Evolutionary conservation across 495 filamentous ascomycete genomes (phyloP).

Genomic region (Penicillium nucicola): DNA sequence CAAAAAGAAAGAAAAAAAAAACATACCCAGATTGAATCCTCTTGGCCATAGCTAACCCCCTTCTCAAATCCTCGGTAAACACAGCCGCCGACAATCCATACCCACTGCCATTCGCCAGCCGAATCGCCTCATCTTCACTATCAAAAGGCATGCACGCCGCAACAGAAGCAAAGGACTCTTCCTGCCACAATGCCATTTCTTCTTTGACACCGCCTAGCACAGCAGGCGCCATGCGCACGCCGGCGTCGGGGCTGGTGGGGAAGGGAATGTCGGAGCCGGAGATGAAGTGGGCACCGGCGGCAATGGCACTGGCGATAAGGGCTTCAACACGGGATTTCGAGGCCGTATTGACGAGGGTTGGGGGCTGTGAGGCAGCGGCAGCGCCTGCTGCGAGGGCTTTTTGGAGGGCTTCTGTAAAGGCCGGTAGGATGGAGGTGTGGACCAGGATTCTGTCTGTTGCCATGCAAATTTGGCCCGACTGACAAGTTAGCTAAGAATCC

Average conservation of each 20-base stretch:
- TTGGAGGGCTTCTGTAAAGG: conserved; percentile 51
- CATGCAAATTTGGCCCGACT: conserved; percentile 88
- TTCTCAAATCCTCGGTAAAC: conserved; percentile 45
- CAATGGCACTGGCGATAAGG: conserved; percentile 59
- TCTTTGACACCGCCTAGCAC: conserved; percentile 63
- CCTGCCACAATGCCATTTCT: conserved; percentile 75
- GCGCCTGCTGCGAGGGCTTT: conserved; percentile 45
- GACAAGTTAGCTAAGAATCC: background rate
- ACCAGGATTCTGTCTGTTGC: conserved; percentile 82
- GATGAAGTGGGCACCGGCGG: conserved; percentile 63
- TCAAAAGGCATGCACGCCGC: conserved; percentile 49
- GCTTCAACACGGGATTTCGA: conserved; percentile 62
- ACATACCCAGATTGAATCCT: conserved; percentile 46
- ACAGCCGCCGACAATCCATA: conserved; percentile 48
- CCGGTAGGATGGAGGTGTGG: conserved; percentile 59
- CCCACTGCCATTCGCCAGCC: conserved; percentile 44
- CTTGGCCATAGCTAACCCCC: conserved; percentile 41
- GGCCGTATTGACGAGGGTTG: conserved; percentile 57
- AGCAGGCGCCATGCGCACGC: conserved; percentile 65
- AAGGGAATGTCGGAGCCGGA: conserved; percentile 40
- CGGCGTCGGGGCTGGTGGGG: conserved; percentile 26
- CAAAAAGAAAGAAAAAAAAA: too few relatives aligned
- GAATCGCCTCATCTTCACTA: conserved; percentile 45
- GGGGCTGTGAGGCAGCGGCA: conserved; percentile 42
- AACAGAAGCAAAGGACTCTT: conserved; percentile 76